These are phyloP conservation scores for Dactylella cylindrospora DNA, from an alignment of 2,329 filamentous ascomycete species.

Conservation along the genomic window DNA sequence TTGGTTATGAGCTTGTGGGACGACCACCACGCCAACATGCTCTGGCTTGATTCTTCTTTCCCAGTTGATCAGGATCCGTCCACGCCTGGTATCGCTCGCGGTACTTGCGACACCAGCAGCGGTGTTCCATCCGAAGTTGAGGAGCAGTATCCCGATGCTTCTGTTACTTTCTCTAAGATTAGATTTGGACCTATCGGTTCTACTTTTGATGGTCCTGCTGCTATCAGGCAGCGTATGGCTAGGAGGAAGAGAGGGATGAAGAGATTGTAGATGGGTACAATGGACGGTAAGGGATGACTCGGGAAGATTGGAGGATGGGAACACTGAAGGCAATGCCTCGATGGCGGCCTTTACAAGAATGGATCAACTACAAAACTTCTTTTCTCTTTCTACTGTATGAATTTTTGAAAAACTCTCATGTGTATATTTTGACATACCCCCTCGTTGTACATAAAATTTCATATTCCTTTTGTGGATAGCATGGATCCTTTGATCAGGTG, in stretches of 20 bases:
- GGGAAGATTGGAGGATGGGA: neutral
- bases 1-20: constrained; percentile 53
- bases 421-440: constrained; percentile 17
- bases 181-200: constrained; percentile 61
- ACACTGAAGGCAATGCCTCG: neutral
- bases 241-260: constrained; percentile 34
- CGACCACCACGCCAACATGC: constrained; percentile 62
- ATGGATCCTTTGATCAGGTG: neutral
- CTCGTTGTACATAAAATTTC: constrained; percentile 27
- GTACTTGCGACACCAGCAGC: constrained; percentile 59
- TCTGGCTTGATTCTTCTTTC: constrained; percentile 62
- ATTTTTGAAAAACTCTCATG: constrained; percentile 1
- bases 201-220: constrained; percentile 52
- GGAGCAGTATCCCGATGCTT: constrained; percentile 55
- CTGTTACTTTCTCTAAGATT: constrained; percentile 63
- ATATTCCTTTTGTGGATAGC: neutral
- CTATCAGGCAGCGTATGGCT: constrained; percentile 39
- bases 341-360: constrained; percentile 9
- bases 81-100: constrained; percentile 58
- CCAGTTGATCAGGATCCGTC: constrained; percentile 55
- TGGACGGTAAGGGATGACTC: neutral
- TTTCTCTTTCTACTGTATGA: constrained; percentile 10
- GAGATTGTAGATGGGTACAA: constrained; percentile 5
- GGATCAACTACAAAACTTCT: neutral
- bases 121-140: constrained; percentile 60